A percentile compares a stretch with the other conserved stretches of the same genome.
phyloP scores from a whole-genome alignment of 306 rosid species.

The Cucurbita maxima region DNA sequence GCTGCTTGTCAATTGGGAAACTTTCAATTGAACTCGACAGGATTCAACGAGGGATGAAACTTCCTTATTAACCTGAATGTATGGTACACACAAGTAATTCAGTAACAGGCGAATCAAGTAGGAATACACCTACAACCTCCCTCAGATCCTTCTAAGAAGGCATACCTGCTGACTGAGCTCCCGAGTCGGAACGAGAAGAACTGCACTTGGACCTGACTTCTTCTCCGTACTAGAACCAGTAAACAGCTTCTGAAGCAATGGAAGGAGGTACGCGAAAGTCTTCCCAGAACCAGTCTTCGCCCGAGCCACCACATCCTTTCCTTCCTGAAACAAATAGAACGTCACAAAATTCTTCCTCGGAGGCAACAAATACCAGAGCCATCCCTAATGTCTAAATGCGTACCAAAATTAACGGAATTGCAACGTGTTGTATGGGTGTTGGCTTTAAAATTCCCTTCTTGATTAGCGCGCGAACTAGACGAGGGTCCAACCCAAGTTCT shows the following conservation, averaged over 20 bases:
- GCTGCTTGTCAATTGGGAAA: conserved; percentile 61
- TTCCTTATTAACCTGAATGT: conserved; percentile 46
- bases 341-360: not conserved
- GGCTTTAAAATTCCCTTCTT: conserved; percentile 48
- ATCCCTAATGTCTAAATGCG: not conserved
- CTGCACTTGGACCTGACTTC: conserved; percentile 63
- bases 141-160: not conserved
- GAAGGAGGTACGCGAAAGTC: conserved; percentile 81
- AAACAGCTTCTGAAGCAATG: conserved; percentile 78
- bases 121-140: not conserved
- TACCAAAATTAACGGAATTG: conserved; percentile 62
- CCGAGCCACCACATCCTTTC: conserved; percentile 87
- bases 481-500: conserved; percentile 51
- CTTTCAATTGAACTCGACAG: conserved; percentile 71
- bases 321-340: conserved; percentile 36
- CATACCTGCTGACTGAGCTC: conserved; percentile 75
- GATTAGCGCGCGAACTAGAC: conserved; percentile 38
- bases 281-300: conserved; percentile 96
- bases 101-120: not conserved
- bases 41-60: conserved; percentile 49
- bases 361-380: not conserved
- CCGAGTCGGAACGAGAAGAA: conserved; percentile 64
- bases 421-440: conserved; percentile 76
- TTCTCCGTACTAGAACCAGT: conserved; percentile 26
- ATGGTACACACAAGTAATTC: not conserved